Conservation (phyloP, 768 basidiomycete species). For the Lactarius deliciosus region DNA sequence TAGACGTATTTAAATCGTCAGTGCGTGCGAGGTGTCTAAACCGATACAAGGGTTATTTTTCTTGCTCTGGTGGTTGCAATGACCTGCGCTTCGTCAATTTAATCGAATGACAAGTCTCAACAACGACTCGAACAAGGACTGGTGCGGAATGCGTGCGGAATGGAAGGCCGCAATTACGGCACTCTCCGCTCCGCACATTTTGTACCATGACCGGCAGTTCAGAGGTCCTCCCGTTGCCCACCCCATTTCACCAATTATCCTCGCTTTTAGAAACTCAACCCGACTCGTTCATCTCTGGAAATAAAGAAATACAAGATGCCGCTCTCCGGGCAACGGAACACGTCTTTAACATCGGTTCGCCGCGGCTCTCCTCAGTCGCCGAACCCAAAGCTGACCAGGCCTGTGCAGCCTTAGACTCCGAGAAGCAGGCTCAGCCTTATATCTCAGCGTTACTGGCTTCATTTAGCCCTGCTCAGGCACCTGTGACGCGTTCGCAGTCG, state of each 20-base stretch:
- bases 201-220: slow-evolving; percentile 10
- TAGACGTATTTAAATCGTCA: slow-evolving; percentile 14
- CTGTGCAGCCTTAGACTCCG: slow-evolving; percentile 61
- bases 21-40: not conserved
- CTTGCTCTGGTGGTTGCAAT: too few relatives aligned
- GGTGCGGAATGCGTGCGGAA: too few relatives aligned
- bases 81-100: too few relatives aligned
- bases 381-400: slow-evolving; percentile 12
- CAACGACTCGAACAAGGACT: too few relatives aligned
- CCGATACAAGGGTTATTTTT: slow-evolving; percentile 15
- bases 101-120: too few relatives aligned
- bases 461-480: slow-evolving; percentile 63
- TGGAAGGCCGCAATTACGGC: not conserved
- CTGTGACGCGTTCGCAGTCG: slow-evolving; percentile 72
- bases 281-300: slow-evolving; percentile 57
- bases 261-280: slow-evolving; percentile 53
- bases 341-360: slow-evolving; percentile 73
- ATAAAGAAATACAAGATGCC: slow-evolving; percentile 50
- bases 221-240: slow-evolving; percentile 34
- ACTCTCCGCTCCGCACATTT: not conserved
- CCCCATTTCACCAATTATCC: slow-evolving; percentile 51
- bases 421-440: slow-evolving; percentile 60
- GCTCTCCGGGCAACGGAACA: slow-evolving; percentile 71
- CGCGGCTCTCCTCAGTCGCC: not conserved
- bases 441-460: slow-evolving; percentile 66